Percentiles rank a stretch among this genome's conserved stretches.
Conservation (phyloP, 2,329 filamentous ascomycete genomes). For the Colletotrichum liriopes region DNA sequence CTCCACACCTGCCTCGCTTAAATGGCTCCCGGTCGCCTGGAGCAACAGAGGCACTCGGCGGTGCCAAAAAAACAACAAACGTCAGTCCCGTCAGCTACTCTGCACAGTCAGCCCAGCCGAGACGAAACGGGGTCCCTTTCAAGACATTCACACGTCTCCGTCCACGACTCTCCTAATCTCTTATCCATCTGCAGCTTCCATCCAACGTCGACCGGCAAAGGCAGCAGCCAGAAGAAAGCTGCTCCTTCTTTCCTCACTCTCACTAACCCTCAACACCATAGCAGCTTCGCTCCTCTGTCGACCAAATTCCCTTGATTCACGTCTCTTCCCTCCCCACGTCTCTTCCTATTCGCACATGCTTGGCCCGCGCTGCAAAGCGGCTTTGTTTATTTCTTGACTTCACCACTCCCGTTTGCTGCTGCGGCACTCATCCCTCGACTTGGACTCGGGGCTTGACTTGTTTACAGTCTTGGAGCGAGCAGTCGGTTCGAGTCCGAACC, state of each 20-base stretch:
- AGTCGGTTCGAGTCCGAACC: conserved; percentile 29
- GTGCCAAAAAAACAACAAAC: conserved; percentile 43
- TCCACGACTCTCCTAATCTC: conserved; percentile 31
- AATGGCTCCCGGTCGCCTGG: conserved; percentile 42
- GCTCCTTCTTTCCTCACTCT: conserved; percentile 30
- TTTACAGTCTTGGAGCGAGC: conserved; percentile 22
- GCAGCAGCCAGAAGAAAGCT: not conserved
- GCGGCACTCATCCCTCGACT: not conserved
- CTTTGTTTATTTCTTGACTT: conserved; percentile 43
- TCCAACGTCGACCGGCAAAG: not conserved
- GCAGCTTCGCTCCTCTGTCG: conserved; percentile 19
- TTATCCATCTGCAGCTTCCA: conserved; percentile 41
- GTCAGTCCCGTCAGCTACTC: conserved; percentile 34
- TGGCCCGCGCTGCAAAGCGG: conserved; percentile 40
- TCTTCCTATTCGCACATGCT: conserved; percentile 31
- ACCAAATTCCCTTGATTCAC: not conserved
- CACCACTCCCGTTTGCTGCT: conserved; percentile 12
- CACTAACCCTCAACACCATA: conserved; percentile 24
- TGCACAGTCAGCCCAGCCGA: conserved; percentile 6
- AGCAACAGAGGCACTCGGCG: conserved; percentile 31
- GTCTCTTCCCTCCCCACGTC: not conserved
- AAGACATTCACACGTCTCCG: conserved; percentile 25
- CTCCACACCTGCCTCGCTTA: conserved; percentile 34
- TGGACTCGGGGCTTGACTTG: conserved; percentile 18
- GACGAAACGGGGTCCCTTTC: conserved; percentile 23